Percentiles rank a stretch among this genome's conserved stretches.
phyloP scores from a whole-genome alignment of 108 stramenopile genomes.

The Schizochytrium sp. region DNA sequence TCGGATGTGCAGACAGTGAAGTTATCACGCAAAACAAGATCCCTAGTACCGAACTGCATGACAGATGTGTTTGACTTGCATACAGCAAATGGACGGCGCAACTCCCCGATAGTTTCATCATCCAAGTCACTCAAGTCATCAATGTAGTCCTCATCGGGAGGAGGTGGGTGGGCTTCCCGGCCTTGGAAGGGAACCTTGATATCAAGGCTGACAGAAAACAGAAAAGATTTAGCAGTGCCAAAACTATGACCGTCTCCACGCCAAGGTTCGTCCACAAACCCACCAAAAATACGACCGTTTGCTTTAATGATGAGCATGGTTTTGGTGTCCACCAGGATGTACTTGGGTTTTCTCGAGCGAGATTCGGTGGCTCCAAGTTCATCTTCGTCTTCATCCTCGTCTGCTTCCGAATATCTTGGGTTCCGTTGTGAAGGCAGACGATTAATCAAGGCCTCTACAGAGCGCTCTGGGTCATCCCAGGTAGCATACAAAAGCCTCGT shows the following conservation, averaged over 20 bases:
- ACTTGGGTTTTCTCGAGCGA: not conserved
- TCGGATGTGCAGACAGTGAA: slow-evolving; percentile 56
- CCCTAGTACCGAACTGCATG: slow-evolving; percentile 63
- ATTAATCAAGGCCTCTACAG: slow-evolving; percentile 54
- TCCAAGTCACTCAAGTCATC: not conserved
- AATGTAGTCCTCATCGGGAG: not conserved
- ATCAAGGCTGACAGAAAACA: slow-evolving; percentile 63
- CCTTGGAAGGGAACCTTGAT: slow-evolving; percentile 64
- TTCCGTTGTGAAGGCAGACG: slow-evolving; percentile 2
- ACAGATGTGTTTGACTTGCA: slow-evolving; percentile 44
- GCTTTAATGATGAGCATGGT: slow-evolving; percentile 60
- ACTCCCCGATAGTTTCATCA: not conserved
- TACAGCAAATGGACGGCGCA: not conserved
- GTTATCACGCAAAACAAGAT: slow-evolving; percentile 56
- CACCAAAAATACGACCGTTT: slow-evolving; percentile 64
- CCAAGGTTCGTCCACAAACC: slow-evolving; percentile 63
- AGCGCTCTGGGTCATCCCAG: slow-evolving; percentile 5
- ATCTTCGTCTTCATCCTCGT: slow-evolving; percentile 7
- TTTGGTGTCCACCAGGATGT: slow-evolving; percentile 16
- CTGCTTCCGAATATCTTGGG: slow-evolving; percentile 21
- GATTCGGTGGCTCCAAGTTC: not conserved
- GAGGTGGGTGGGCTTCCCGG: slow-evolving; percentile 39
- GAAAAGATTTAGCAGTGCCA: slow-evolving; percentile 59
- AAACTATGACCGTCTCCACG: slow-evolving; percentile 61
- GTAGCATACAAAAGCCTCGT: slow-evolving; percentile 18